Percentiles rank a stretch among this genome's conserved stretches.
Conservation (phyloP, 805 yeast species). For the Saturnispora diversa region DNA sequence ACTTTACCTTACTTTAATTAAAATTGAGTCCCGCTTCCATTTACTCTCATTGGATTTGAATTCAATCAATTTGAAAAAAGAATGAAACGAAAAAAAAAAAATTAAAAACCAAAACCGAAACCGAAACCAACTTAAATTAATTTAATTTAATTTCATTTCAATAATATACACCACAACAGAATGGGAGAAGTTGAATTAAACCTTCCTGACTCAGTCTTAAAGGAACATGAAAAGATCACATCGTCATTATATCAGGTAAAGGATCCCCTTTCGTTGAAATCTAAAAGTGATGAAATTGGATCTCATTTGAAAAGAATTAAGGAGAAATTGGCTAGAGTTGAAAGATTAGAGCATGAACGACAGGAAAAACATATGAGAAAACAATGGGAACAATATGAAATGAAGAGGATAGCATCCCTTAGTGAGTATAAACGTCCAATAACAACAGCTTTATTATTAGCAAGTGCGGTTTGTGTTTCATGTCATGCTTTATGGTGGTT, state of each 20-base stretch:
- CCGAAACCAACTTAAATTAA: too few species aligned
- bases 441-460: conserved; percentile 6
- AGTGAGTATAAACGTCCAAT: conserved; percentile 7
- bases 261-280: conserved; percentile 8
- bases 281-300: conserved; percentile 1
- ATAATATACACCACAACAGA: too few species aligned
- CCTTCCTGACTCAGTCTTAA: not conserved
- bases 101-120: too few species aligned
- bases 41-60: too few species aligned
- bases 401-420: conserved; percentile 6
- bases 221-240: conserved; percentile 4
- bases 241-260: conserved; percentile 7
- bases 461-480: conserved; percentile 8
- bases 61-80: too few species aligned
- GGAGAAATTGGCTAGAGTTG: conserved; percentile 3
- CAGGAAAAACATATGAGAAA: conserved; percentile 4
- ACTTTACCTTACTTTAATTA: too few species aligned
- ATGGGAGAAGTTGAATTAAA: conserved; percentile 45
- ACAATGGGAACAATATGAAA: conserved; percentile 9
- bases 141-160: too few species aligned
- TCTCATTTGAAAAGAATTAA: conserved; percentile 2
- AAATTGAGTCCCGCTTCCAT: too few species aligned
- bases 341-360: not conserved
- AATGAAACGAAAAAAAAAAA: too few species aligned
- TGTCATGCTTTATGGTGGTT: conserved; percentile 7